Evolutionary conservation across 176 grass and related monocot genomes (phyloP).

Genomic region (Hsuehochloa calcarea): DNA sequence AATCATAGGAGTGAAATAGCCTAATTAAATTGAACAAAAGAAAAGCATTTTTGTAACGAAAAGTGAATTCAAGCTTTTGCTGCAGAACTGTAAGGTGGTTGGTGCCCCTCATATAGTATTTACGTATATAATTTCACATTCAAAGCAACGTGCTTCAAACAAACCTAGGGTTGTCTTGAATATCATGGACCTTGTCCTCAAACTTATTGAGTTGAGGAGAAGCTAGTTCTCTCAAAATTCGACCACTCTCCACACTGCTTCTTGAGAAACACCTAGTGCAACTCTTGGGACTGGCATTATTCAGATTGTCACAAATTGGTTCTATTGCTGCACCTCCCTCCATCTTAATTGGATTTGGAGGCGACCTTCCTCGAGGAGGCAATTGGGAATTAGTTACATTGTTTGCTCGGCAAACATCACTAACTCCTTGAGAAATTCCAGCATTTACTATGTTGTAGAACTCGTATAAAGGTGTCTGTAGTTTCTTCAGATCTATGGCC

Average conservation of each 20-base stretch:
- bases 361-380: constrained; percentile 29
- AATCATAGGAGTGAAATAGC: background rate
- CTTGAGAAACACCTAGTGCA: constrained; percentile 53
- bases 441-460: constrained; percentile 81
- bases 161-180: constrained; percentile 61
- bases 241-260: constrained; percentile 36
- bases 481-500: constrained; percentile 89
- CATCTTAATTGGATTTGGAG: constrained; percentile 45
- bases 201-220: constrained; percentile 58
- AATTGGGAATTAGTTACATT: constrained; percentile 15
- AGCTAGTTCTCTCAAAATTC: constrained; percentile 68
- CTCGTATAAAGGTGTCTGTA: constrained; percentile 87
- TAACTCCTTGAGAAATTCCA: constrained; percentile 39
- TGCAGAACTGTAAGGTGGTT: background rate
- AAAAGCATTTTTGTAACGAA: background rate
- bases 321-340: constrained; percentile 34
- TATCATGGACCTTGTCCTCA: constrained; percentile 37
- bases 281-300: constrained; percentile 46
- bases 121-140: constrained; percentile 3
- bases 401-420: constrained; percentile 46
- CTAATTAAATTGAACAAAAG: background rate
- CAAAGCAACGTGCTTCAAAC: constrained; percentile 4
- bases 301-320: constrained; percentile 43
- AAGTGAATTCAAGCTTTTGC: constrained; percentile 2
- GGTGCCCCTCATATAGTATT: background rate